These are phyloP conservation scores for Phytophthora palmivora DNA, from an alignment of 352 stramenopile genomes.

Conservation along the genomic window DNA sequence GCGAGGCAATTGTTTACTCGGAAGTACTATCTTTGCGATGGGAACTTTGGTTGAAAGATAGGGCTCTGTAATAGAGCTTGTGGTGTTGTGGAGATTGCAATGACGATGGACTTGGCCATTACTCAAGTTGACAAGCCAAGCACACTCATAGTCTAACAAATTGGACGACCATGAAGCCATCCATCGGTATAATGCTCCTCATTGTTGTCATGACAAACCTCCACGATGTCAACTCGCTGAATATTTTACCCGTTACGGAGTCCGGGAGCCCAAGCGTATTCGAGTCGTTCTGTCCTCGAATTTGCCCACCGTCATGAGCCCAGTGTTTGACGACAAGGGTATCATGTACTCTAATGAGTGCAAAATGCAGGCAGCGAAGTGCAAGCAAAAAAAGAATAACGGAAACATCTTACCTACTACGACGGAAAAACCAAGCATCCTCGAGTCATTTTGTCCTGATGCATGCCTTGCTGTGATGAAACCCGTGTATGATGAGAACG, in stretches of 20 bases:
- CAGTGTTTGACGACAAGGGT: background rate
- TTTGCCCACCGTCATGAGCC: background rate
- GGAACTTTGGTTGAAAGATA: too few relatives aligned
- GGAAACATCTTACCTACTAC: background rate
- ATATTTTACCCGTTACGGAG: background rate
- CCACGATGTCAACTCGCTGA: background rate
- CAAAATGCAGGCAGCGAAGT: background rate
- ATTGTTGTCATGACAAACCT: background rate
- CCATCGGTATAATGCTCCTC: background rate
- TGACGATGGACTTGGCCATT: background rate
- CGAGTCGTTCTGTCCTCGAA: background rate
- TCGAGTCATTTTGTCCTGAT: conserved; percentile 1
- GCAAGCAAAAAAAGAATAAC: background rate
- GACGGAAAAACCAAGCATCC: background rate
- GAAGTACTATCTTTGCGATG: background rate
- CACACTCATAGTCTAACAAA: background rate
- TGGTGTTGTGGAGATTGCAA: background rate
- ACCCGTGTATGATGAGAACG: conserved; percentile 8
- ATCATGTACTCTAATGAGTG: background rate
- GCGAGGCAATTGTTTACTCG: background rate
- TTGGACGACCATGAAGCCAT: background rate
- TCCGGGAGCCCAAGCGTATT: background rate
- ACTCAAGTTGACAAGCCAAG: background rate
- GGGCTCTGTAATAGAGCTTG: too few relatives aligned
- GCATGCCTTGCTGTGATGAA: background rate